Conservation (phyloP, 495 filamentous ascomycete genomes). For the Daldinia childiae region DNA sequence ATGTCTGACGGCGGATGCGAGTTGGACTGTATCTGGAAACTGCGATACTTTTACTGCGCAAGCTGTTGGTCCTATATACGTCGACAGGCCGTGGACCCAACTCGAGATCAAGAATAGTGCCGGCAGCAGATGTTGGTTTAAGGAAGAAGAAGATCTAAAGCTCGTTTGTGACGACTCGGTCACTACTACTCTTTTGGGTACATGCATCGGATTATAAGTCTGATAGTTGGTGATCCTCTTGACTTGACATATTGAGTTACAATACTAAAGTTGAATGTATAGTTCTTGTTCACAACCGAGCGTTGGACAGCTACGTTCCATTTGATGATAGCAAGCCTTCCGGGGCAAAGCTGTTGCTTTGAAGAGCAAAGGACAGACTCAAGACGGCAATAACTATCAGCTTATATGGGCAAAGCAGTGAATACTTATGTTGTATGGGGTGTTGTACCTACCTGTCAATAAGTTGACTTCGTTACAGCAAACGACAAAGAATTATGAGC, state of each 20-base stretch:
- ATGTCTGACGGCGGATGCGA: constrained; percentile 14
- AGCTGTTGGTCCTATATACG: constrained; percentile 13
- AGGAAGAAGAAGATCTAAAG: not conserved
- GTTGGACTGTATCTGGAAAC: constrained; percentile 18
- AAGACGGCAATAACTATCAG: not conserved
- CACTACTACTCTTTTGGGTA: not conserved
- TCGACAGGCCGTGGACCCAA: constrained; percentile 12
- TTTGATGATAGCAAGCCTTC: not conserved
- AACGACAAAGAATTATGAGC: not conserved
- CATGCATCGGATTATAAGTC: not conserved
- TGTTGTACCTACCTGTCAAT: not conserved
- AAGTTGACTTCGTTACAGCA: not conserved
- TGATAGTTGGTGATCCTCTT: not conserved
- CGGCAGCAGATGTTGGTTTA: not conserved
- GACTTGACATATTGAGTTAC: not conserved
- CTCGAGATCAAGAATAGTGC: constrained; percentile 4
- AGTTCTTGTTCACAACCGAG: not conserved
- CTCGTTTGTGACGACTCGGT: not conserved
- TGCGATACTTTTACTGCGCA: constrained; percentile 21
- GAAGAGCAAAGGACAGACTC: not conserved
- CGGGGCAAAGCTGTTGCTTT: not conserved
- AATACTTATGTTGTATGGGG: not conserved
- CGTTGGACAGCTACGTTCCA: not conserved
- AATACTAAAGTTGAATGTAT: not conserved
- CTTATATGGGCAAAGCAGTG: not conserved